Conservation (phyloP, 2,329 filamentous ascomycete species). For the Pestalotiopsis fici region DNA sequence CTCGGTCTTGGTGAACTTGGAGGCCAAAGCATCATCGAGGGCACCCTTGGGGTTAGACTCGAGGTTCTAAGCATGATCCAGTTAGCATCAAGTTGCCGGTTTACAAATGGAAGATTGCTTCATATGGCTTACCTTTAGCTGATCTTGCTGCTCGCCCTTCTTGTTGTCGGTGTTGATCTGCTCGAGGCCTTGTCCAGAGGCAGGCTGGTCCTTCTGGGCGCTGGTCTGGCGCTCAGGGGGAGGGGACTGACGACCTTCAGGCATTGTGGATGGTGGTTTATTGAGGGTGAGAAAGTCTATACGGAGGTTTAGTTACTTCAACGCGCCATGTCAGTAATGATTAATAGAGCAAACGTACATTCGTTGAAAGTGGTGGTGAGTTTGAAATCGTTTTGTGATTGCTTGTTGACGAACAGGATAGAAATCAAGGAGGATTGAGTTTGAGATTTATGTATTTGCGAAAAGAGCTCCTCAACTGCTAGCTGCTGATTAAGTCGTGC, state of each 20-base stretch:
- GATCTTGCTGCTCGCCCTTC: conserved; percentile 54
- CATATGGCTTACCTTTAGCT: conserved; percentile 45
- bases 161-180: conserved; percentile 46
- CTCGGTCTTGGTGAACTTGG: conserved; percentile 59
- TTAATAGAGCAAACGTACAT: too few species aligned
- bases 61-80: conserved; percentile 41
- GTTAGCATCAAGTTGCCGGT: conserved; percentile 6
- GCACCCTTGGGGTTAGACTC: conserved; percentile 67
- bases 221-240: conserved; percentile 68
- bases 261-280: conserved; percentile 45
- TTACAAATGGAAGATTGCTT: not conserved
- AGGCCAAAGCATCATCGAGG: conserved; percentile 60
- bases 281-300: conserved; percentile 13
- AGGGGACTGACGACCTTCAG: conserved; percentile 75
- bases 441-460: not conserved
- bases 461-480: not conserved
- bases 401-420: too few species aligned
- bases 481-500: conserved; percentile 3
- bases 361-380: not conserved
- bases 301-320: conserved; percentile 1
- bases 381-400: not conserved
- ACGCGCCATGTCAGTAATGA: not conserved
- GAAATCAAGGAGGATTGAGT: not conserved
- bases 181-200: conserved; percentile 58
- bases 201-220: conserved; percentile 62